phyloP scores from a whole-genome alignment of 768 basidiomycete genomes.

The Naganishia onofrii region DNA sequence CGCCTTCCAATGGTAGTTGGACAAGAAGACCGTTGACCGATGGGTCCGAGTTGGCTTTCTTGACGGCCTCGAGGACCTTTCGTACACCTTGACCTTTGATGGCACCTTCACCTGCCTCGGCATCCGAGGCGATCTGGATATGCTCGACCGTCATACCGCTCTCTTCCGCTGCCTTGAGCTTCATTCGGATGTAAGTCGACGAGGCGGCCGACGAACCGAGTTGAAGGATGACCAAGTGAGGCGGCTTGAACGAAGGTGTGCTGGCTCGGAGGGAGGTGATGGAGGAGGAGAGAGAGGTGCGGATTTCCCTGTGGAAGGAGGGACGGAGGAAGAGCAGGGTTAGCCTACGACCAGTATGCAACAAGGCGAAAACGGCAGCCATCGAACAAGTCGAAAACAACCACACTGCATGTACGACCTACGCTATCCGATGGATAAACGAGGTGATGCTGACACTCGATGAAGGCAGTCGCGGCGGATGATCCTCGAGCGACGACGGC shows the following conservation, averaged over 20 bases:
- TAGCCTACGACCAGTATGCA: not conserved
- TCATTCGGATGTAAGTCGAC: constrained; percentile 91
- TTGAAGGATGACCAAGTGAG: constrained; percentile 83
- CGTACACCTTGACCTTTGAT: constrained; percentile 56
- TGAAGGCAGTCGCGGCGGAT: no score
- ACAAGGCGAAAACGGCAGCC: no score
- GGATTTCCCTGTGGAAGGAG: constrained; percentile 75
- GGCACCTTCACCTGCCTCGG: constrained; percentile 38
- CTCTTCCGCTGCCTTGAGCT: constrained; percentile 89
- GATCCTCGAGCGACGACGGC: no score
- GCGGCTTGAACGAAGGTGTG: constrained; percentile 83
- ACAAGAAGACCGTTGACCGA: constrained; percentile 84
- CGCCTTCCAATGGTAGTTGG: constrained; percentile 85
- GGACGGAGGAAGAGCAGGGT: constrained; percentile 11
- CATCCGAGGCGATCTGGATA: constrained; percentile 56
- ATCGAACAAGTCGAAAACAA: no score
- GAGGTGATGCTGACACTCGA: no score
- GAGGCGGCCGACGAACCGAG: constrained; percentile 91
- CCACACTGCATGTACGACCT: no score
- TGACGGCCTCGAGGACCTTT: constrained; percentile 72
- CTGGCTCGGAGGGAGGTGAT: constrained; percentile 65
- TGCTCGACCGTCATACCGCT: constrained; percentile 85
- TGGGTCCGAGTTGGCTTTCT: constrained; percentile 78
- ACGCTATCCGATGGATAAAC: no score
- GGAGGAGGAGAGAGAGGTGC: constrained; percentile 67